Conservation (phyloP, 148 eudicot species). For the Selenicereus undatus region DNA sequence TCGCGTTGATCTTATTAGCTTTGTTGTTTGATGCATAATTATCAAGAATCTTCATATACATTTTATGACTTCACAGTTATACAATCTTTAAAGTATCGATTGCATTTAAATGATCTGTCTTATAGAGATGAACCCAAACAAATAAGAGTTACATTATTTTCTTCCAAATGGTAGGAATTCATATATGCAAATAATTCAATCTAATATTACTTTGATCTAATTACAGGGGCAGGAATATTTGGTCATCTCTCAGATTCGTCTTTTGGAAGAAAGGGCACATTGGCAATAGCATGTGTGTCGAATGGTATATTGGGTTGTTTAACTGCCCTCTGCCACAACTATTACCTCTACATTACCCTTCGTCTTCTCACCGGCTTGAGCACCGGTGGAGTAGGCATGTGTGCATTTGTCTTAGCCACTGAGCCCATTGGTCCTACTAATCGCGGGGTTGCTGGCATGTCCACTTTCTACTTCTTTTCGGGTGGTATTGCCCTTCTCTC, state of each 20-base stretch:
- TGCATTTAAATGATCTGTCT: no score
- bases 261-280: constrained; percentile 73
- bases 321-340: constrained; percentile 60
- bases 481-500: constrained; percentile 61
- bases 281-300: constrained; percentile 48
- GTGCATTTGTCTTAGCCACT: constrained; percentile 75
- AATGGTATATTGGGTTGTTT: constrained; percentile 61
- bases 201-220: not conserved
- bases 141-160: no score
- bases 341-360: constrained; percentile 41
- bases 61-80: no score
- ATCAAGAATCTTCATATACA: no score
- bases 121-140: no score
- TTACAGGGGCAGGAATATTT: constrained; percentile 84
- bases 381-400: constrained; percentile 82
- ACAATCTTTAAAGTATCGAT: no score
- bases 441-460: constrained; percentile 84
- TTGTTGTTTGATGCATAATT: no score
- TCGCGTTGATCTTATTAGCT: no score
- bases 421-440: constrained; percentile 72
- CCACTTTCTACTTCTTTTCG: constrained; percentile 88
- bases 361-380: constrained; percentile 70
- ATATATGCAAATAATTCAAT: not conserved
- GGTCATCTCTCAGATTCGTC: constrained; percentile 82
- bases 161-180: not conserved